These are phyloP conservation scores for Lolium multiflorum DNA, from an alignment of 176 grass and related monocot species.

Conservation along the genomic window DNA sequence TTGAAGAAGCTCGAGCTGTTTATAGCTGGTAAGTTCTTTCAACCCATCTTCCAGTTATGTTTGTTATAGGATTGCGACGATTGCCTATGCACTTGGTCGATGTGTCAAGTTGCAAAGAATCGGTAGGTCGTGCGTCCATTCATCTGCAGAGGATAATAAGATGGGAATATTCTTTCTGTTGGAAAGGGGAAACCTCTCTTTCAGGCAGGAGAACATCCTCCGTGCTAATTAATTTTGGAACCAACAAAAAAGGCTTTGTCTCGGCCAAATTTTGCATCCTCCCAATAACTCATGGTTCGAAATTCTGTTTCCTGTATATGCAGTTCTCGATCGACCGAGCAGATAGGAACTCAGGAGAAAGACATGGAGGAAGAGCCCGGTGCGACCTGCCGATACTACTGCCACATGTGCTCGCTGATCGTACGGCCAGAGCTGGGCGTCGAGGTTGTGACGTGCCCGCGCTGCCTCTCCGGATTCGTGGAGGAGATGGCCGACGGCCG, in stretches of 20 bases:
- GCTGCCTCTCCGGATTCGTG: slow-evolving; percentile 79
- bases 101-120: neutral
- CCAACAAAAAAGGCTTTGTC: neutral
- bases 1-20: neutral
- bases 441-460: slow-evolving; percentile 77
- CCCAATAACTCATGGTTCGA: neutral
- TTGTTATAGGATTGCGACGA: neutral
- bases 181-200: neutral
- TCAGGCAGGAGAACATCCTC: slow-evolving; percentile 11
- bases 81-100: neutral
- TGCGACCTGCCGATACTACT: slow-evolving; percentile 61
- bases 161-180: neutral
- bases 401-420: slow-evolving; percentile 75
- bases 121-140: neutral
- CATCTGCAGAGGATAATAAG: neutral
- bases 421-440: slow-evolving; percentile 62
- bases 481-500: slow-evolving; percentile 66
- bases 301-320: slow-evolving; percentile 9
- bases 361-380: slow-evolving; percentile 54
- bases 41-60: neutral
- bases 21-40: slow-evolving; percentile 17
- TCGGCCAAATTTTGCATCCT: neutral
- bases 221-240: neutral
- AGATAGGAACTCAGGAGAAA: neutral
- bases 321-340: slow-evolving; percentile 32